A percentile compares a stretch with the other conserved stretches of the same genome.
Conservation (phyloP, 1,284 basidiomycete species). For the Xerocomus nothofagi region DNA sequence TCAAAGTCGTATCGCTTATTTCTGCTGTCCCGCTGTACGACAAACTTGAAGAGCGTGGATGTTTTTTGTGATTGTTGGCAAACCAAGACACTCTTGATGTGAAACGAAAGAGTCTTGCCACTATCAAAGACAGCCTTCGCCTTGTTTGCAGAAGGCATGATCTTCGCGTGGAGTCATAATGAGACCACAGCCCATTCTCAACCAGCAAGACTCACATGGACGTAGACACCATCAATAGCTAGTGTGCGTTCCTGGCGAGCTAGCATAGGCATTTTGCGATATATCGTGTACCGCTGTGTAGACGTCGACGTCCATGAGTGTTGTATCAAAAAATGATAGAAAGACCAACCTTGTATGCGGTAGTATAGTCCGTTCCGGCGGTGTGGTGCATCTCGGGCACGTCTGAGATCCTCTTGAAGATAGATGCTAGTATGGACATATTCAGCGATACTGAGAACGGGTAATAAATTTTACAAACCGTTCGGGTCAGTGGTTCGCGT, state of each 20-base stretch:
- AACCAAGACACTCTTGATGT: conserved; percentile 83
- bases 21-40: conserved; percentile 67
- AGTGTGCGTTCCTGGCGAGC: conserved; percentile 89
- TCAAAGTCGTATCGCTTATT: conserved; percentile 98
- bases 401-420: conserved; percentile 85
- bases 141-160: conserved; percentile 84
- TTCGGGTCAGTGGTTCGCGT: conserved; percentile 86
- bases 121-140: conserved; percentile 84
- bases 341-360: conserved; percentile 76
- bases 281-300: conserved; percentile 85
- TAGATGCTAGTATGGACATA: conserved; percentile 63
- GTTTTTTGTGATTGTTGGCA: conserved; percentile 85
- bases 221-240: conserved; percentile 94
- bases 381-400: conserved; percentile 61
- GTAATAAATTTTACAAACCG: conserved; percentile 48
- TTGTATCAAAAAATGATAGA: not conserved
- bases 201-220: conserved; percentile 66
- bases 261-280: conserved; percentile 91
- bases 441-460: not conserved
- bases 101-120: conserved; percentile 89
- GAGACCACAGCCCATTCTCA: not conserved
- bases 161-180: conserved; percentile 46
- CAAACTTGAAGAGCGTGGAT: conserved; percentile 82
- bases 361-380: conserved; percentile 60
- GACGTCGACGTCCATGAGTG: not conserved